Conservation (phyloP, 2,329 filamentous ascomycete species). For the Gaeumannomyces tritici region DNA sequence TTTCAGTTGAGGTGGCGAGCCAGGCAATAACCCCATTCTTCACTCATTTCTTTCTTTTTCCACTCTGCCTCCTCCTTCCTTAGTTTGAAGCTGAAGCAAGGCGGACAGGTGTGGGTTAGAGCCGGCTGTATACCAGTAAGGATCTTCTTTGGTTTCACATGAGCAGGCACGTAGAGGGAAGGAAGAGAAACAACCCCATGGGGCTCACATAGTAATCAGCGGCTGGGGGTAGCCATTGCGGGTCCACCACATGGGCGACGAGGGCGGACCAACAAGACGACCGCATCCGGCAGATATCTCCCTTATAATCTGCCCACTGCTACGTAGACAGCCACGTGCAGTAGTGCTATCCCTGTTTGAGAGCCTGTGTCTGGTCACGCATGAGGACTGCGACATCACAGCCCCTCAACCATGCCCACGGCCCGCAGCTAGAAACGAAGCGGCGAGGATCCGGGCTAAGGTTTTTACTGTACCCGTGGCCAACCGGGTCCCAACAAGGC, state of each 20-base stretch:
- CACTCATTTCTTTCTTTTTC: background rate
- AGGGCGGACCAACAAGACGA: background rate
- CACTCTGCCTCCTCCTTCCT: background rate
- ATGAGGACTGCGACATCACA: background rate
- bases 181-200: background rate
- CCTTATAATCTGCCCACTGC: background rate
- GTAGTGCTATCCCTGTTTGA: background rate
- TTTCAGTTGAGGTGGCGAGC: too few relatives aligned
- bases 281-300: background rate
- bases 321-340: background rate
- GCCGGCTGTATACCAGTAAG: background rate
- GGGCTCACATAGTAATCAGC: background rate
- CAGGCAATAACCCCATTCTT: background rate
- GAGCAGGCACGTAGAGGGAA: background rate
- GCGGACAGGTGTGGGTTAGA: background rate
- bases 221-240: background rate
- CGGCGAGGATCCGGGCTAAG: background rate
- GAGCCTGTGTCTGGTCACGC: background rate
- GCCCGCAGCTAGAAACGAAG: background rate
- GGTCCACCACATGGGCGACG: background rate
- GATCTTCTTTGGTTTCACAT: background rate
- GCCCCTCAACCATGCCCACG: background rate
- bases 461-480: background rate
- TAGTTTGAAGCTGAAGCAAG: background rate
- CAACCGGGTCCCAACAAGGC: background rate